Base-by-base conservation (phyloP, 2,329 filamentous ascomycete genomes). In the Aurifilum marmelostoma region DNA sequence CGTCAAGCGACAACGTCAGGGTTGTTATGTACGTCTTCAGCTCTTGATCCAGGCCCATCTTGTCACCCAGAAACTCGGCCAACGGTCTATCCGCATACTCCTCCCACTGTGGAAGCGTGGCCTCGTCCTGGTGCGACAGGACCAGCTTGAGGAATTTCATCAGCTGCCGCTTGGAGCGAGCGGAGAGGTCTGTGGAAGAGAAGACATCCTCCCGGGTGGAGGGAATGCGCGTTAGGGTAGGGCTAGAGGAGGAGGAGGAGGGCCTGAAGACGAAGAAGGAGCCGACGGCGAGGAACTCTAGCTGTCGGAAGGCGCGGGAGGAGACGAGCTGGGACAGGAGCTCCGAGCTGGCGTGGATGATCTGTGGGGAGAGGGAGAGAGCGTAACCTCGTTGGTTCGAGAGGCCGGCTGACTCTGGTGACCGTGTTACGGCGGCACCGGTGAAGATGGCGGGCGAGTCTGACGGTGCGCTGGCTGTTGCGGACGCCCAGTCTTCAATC, bases 71-170 rank as follows among this genome's bases (percentile, higher is more conserved):
- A 74, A 92, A 93, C 4, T 81, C 78, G 2, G 83, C 78, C 62
- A 95, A 85, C 0, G 85, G 81, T 65, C 80, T 79, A 16, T 83
- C 78, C 37, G 88, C 86, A 65, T 87, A 82, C 1, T 81, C 75
- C 70, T 88, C 79, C 91, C 91, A 93, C 3, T 83, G 74, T 65
- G 85, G 85, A 66, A 84, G 82, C n/a, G 80, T 69, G 4, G 66
- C 60, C 24, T 76, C 73, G 29, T 85, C 87, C 73, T 92, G 87
- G 75, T 90, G 91, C 74, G 93, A 88, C 70, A 89, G 83, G 66
- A 97, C 91, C 77, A 96, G 95, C 78, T 95, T 94, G 75, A 98
- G 85, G 75, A 97, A 97, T 79, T 97, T 97, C 91, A 97, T 97
- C 75, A 98, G 80, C 12, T 88, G 87, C 66, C 95, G 89, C 82